Evolutionary conservation across 371 early-diverging fungal genomes (phyloP).

Genomic region (Mucor piriformis): DNA sequence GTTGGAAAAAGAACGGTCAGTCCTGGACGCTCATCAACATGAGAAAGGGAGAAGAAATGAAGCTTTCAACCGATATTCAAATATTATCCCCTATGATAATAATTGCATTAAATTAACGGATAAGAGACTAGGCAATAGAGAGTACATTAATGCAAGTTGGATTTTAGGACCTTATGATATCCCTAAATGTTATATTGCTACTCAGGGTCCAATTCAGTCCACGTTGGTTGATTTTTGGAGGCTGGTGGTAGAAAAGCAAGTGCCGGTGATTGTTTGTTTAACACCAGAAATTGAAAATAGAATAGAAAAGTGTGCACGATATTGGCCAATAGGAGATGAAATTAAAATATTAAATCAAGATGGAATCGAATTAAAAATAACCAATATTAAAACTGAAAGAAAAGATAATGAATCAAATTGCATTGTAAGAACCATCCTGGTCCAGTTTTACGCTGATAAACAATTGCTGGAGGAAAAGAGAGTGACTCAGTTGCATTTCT

Average conservation of each 20-base stretch:
- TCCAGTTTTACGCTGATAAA: conserved; percentile 18
- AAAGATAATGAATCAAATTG: conserved; percentile 9
- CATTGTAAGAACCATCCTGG: conserved; percentile 11
- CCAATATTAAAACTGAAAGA: conserved; percentile 12
- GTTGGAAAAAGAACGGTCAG: conserved; percentile 1
- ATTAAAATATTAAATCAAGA: conserved; percentile 3
- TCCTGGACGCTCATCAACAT: not conserved
- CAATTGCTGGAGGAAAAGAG: conserved; percentile 12
- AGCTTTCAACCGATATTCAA: conserved; percentile 45
- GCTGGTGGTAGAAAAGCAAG: conserved; percentile 81
- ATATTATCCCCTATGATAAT: conserved; percentile 63
- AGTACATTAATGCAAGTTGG: conserved; percentile 86
- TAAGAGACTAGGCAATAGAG: conserved; percentile 24
- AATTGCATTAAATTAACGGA: conserved; percentile 50
- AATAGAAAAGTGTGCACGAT: conserved; percentile 71
- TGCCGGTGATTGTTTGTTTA: conserved; percentile 83
- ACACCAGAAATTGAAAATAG: conserved; percentile 76
- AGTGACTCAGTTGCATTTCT: conserved; percentile 79
- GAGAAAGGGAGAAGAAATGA: conserved; percentile 13
- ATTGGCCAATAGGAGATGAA: conserved; percentile 67
- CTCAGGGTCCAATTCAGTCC: conserved; percentile 85
- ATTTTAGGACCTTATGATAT: conserved; percentile 48
- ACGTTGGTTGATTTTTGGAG: conserved; percentile 91
- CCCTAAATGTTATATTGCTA: conserved; percentile 73
- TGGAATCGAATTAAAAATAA: conserved; percentile 7